These are phyloP conservation scores for Drosera capensis DNA, from an alignment of 148 eudicot genomes.

Conservation along the genomic window DNA sequence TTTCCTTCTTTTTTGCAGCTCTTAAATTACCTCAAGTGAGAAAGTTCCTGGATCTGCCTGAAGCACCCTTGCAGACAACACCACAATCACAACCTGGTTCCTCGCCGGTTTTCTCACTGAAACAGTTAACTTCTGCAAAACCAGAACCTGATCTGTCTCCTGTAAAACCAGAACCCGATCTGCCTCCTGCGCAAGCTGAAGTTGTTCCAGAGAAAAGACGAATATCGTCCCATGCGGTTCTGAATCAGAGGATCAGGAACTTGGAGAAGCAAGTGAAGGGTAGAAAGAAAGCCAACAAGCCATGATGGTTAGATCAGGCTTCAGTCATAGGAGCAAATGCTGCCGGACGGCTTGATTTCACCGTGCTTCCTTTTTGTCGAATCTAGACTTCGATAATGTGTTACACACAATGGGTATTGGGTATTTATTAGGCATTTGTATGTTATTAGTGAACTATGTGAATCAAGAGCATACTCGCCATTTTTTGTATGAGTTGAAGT, in stretches of 20 bases:
- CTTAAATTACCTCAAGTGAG: conserved; percentile 47
- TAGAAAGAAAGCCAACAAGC: conserved; percentile 44
- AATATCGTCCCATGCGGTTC: conserved; percentile 22
- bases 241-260: conserved; percentile 40
- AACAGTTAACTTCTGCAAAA: background rate
- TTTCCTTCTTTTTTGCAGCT: too few species aligned
- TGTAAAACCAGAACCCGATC: too few species aligned
- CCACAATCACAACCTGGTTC: conserved; percentile 7
- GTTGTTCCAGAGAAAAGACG: conserved; percentile 13
- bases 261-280: conserved; percentile 44
- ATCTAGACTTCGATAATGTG: too few species aligned
- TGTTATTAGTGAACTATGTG: too few species aligned
- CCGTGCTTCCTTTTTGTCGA: too few species aligned
- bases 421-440: too few species aligned
- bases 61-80: conserved; percentile 19
- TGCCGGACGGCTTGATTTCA: too few species aligned
- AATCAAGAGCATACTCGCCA: too few species aligned
- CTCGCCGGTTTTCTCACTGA: background rate
- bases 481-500: too few species aligned
- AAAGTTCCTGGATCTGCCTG: conserved; percentile 40
- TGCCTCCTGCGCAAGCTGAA: conserved; percentile 14
- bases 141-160: background rate
- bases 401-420: too few species aligned
- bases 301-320: too few species aligned
- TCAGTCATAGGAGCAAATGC: too few species aligned